Base-by-base conservation (phyloP, 495 filamentous ascomycete species). In the Filosporella fistucella region DNA sequence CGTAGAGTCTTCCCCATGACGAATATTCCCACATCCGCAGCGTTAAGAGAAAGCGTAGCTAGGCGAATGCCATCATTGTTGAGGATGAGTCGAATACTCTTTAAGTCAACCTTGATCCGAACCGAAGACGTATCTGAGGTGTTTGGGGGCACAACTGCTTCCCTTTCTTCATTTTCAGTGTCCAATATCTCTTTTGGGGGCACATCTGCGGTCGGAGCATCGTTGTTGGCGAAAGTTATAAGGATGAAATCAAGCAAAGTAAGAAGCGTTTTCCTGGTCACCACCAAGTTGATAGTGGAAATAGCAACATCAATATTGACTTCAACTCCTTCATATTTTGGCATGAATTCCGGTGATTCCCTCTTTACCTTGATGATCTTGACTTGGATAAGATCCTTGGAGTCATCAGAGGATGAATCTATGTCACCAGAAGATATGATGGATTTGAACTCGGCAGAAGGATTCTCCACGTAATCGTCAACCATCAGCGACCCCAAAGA, bases 31-130 rank as follows among this genome's bases (percentile, higher is more conserved):
- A 96, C 84, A 66, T 96, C 84, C 9, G 88, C 93, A 42, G 89
- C 89, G 47, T 87, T 90, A 49, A 98, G 82, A 58, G 87, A 94
- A 20, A 98, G 68, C 0, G 93, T 97, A 34, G 91, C 93, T 14
- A 98, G 74, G 22, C 91, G 82, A 42, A 97, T 95, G 3, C 93
- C 94, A 59, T 98, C 93, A 57, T 98, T 96, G 62, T 98, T 98
- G n/a, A 98, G 77, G 54, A 98, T 91, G 40, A 97, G 74, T 12
- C 85, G 77, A 57, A 98, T 94, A 70, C 88, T 93, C 67, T 95
- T 89, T 35, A 98, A 68, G 47, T 95, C 82, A 20, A 94, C 81
- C 68, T 95, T 95, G 67, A 98, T 90, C 13, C 54, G 44, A 16
- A 60, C 50, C n/a, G 56, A 59, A 3, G 40, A 41, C 13, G 52